Conservation (phyloP, 2,329 filamentous ascomycete genomes). For the Fusarium sp. region DNA sequence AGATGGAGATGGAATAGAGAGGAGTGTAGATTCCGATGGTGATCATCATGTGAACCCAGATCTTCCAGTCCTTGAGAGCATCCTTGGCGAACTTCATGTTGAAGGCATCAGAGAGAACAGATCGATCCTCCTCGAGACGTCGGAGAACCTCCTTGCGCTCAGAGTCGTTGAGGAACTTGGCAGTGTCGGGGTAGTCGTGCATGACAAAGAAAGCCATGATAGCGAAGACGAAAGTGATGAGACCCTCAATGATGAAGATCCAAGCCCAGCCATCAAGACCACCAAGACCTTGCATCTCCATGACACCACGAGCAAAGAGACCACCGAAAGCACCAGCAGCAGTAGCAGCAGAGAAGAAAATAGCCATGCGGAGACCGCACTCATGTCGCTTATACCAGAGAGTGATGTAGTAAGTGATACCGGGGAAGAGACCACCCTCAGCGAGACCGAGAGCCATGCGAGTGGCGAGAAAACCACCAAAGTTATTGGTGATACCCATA, state of each 20-base stretch:
- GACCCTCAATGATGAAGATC: constrained; percentile 79
- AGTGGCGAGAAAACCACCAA: constrained; percentile 57
- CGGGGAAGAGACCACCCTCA: constrained; percentile 68
- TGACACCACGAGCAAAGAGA: constrained; percentile 66
- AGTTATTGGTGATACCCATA: constrained; percentile 62
- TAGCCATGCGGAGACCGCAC: constrained; percentile 66
- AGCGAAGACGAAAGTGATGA: constrained; percentile 56
- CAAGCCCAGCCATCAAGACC: constrained; percentile 73
- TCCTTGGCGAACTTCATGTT: constrained; percentile 62
- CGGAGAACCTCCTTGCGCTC: constrained; percentile 55
- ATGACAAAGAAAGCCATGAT: constrained; percentile 59
- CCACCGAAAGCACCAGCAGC: constrained; percentile 70
- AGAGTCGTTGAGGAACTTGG: constrained; percentile 55
- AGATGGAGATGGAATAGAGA: constrained; percentile 50
- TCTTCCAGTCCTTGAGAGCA: constrained; percentile 67
- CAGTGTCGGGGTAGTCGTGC: constrained; percentile 65
- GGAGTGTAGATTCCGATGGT: constrained; percentile 64
- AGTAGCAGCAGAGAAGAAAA: constrained; percentile 66
- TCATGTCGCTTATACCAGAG: constrained; percentile 68
- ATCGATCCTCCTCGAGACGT: constrained; percentile 54
- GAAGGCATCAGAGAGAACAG: constrained; percentile 63
- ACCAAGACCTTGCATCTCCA: constrained; percentile 62
- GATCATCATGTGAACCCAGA: constrained; percentile 64
- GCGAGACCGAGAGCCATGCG: constrained; percentile 58
- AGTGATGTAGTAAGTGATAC: constrained; percentile 67